These are phyloP conservation scores for Phytophthora pluvialis DNA, from an alignment of 352 stramenopile species.

Conservation along the genomic window DNA sequence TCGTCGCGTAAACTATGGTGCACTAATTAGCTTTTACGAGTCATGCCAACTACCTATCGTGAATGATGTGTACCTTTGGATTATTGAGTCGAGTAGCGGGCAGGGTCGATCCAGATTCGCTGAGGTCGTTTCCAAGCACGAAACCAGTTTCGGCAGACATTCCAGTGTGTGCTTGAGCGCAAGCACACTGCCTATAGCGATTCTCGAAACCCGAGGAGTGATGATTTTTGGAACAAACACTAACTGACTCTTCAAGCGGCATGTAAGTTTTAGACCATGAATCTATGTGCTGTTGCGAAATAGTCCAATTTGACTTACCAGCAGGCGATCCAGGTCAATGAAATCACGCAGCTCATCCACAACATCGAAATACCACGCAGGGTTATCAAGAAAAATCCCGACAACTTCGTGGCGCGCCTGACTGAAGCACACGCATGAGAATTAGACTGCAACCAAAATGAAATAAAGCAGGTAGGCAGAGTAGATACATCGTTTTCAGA, in stretches of 20 bases:
- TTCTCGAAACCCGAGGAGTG: constrained; percentile 68
- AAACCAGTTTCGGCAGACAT: constrained; percentile 57
- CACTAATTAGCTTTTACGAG: constrained; percentile 12
- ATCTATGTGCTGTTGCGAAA: neutral
- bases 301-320: constrained; percentile 45
- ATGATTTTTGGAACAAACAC: constrained; percentile 83
- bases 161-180: constrained; percentile 87
- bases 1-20: constrained; percentile 55
- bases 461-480: neutral
- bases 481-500: constrained; percentile 78
- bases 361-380: constrained; percentile 84
- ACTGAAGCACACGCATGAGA: constrained; percentile 34
- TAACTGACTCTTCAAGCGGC: constrained; percentile 59
- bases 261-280: neutral
- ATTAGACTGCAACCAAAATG: neutral
- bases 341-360: constrained; percentile 77
- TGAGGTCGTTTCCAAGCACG: constrained; percentile 51
- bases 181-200: constrained; percentile 82
- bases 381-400: constrained; percentile 77
- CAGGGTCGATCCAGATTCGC: constrained; percentile 44
- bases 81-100: constrained; percentile 68
- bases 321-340: constrained; percentile 71
- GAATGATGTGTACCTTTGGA: constrained; percentile 47
- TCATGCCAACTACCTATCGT: neutral
- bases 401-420: constrained; percentile 77